Evolutionary conservation across 495 filamentous ascomycete genomes (phyloP).

Genomic region (Letharia lupina): DNA sequence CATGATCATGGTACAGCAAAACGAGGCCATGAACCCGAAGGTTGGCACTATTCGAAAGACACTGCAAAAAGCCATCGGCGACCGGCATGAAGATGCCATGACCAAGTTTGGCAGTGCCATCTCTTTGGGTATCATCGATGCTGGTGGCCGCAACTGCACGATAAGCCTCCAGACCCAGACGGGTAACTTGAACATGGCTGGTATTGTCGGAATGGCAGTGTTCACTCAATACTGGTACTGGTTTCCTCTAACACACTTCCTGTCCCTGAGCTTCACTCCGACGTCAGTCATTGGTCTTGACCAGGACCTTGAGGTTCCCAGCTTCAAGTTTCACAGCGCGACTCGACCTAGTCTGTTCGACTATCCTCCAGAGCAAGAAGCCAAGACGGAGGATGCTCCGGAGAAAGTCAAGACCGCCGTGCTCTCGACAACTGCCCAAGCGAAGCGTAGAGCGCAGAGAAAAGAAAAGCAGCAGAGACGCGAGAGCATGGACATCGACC

Average conservation of each 20-base stretch:
- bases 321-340: constrained; percentile 91
- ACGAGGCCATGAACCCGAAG: constrained; percentile 90
- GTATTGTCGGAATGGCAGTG: constrained; percentile 93
- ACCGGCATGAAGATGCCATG: constrained; percentile 98
- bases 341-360: constrained; percentile 93
- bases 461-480: constrained; percentile 64
- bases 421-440: constrained; percentile 92
- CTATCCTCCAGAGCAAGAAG: constrained; percentile 92
- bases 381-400: constrained; percentile 85
- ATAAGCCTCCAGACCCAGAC: constrained; percentile 97
- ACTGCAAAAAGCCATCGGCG: constrained; percentile 81
- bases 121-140: constrained; percentile 94
- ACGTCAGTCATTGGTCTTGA: constrained; percentile 93
- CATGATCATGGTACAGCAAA: constrained; percentile 98
- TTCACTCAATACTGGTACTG: constrained; percentile 99
- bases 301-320: constrained; percentile 86
- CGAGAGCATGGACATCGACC: constrained; percentile 85
- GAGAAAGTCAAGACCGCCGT: constrained; percentile 94
- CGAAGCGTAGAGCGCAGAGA: constrained; percentile 76
- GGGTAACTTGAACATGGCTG: constrained; percentile 94
- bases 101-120: constrained; percentile 95
- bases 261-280: constrained; percentile 86
- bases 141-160: constrained; percentile 95
- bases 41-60: constrained; percentile 74
- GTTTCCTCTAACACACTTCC: constrained; percentile 98